Evolutionary conservation across 225 moss, liverwort and hornwort genomes (phyloP), one percentile per base, ranked within the genome.

Genomic region (Polytrichum commune): DNA sequence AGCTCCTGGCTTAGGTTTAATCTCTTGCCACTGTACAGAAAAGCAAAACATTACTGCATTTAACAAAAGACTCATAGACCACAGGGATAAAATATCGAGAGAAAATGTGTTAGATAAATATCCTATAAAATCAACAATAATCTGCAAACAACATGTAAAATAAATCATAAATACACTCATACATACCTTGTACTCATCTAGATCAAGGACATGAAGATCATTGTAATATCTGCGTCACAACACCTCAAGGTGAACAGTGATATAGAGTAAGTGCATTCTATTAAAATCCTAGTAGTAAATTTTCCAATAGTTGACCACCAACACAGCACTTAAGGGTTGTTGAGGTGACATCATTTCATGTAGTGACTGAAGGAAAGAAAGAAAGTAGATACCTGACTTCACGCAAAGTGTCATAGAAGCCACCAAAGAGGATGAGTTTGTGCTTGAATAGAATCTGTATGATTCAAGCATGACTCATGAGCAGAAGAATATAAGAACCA

Each of bases 341-440:
- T 46, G 46, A 46, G 46, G 46, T 46, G 13, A 13, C 46, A 32
- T 32, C 32, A 32, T 32, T 32, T 32, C 8, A 8, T 16, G 46
- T 16, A 16, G 16, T 46, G 46, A 46, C 46, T 46, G 13, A 46
- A 46, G 46, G 22, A 61, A 61, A 61, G 22, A 63, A 20, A 60
- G 25, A 27, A 26, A 26, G 27, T 9, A 8, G 28, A 67, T 71
- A 93, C 92, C 92, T 93, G 69, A 90, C 88, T 84, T 93, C 92
- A 78, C 92, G 81, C 61, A 93, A 79, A 73, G 92, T 93, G 79
- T 93, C 92, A 69, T 93, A 93, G 75, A 93, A 93, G 67, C 92
- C 92, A 73, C 92, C 92, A 82, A 93, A 93, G 26, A 93, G 69
- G 60, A 93, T 70, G 54, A 93, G 84, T 70, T 93, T 93, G 73